Evolutionary conservation across 805 yeast genomes (phyloP).

Genomic region (Saccharomycopsis vini): DNA sequence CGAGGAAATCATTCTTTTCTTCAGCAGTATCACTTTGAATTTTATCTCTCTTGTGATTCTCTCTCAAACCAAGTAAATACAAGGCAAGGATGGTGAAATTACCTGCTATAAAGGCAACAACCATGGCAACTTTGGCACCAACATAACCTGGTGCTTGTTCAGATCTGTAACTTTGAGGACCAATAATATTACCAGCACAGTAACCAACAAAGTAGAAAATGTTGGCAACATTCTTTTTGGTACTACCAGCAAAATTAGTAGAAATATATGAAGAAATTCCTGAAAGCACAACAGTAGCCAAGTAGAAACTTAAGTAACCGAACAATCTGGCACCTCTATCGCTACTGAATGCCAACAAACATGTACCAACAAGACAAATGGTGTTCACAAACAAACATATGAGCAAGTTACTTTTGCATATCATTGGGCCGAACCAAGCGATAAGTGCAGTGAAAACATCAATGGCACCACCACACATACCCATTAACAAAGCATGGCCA

Average conservation of each 20-base stretch:
- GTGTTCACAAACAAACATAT: slow-evolving; percentile 48
- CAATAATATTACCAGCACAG: slow-evolving; percentile 46
- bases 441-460: slow-evolving; percentile 30
- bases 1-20: slow-evolving; percentile 36
- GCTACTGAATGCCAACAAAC: no score
- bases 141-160: slow-evolving; percentile 31
- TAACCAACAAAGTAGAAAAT: slow-evolving; percentile 53
- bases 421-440: no score
- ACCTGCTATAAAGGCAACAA: no score
- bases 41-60: slow-evolving; percentile 42
- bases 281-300: slow-evolving; percentile 30
- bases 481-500: slow-evolving; percentile 31
- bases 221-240: slow-evolving; percentile 46
- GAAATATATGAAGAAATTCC: slow-evolving; percentile 32
- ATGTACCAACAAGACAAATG: slow-evolving; percentile 30
- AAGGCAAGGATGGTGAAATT: slow-evolving; percentile 14
- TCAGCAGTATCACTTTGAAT: slow-evolving; percentile 20
- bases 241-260: slow-evolving; percentile 46
- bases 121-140: slow-evolving; percentile 35
- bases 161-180: slow-evolving; percentile 42
- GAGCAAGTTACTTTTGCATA: slow-evolving; percentile 19
- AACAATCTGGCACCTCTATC: no score
- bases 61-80: slow-evolving; percentile 23
- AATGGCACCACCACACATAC: slow-evolving; percentile 33
- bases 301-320: no score